Base-by-base conservation (phyloP, 2,329 filamentous ascomycete species). In the Scleromitrula shiraiana region DNA sequence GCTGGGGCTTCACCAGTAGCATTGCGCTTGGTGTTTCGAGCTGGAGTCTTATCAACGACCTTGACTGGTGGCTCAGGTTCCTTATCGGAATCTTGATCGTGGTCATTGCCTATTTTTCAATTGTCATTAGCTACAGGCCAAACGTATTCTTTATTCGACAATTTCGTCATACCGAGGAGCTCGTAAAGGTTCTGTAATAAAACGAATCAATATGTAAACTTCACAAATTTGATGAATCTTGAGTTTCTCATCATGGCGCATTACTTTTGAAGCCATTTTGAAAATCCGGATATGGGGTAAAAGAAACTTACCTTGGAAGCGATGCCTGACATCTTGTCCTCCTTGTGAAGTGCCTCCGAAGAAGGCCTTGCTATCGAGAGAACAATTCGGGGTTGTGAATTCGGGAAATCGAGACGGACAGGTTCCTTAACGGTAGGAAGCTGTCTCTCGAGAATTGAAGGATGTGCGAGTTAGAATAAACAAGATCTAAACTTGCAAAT, bases 171-270 rank as follows among this genome's bases (percentile, higher is more conserved):
- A 97, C 93, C 91, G 80, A 98, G 88, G 76, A 95, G 84, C 80
- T 93, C 91, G 80, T 87, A 97, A 67, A 87, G 83, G 80, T 98
- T 98, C 93, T 97, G 64, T 60, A 57, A 56, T 59, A 41, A 49
- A 53, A 46, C 40, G 53, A 52, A 60, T 75, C 60, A 76, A 70
- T 60, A 26, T 24, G 35, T 39, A 17, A 30, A n/a, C 32, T 46
- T 33, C 50, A 53, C 32, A 53, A 56, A 52, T 47, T 23, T 23
- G 12, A 41, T 17, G 8, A 49, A 46, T 30, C 27, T 41, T 38
- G 35, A 26, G 15, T 35, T 24, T 32, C 38, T 35, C 36, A 22
- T 24, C 48, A 32, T 35, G 41, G 53, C 53, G 50, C 48, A 44
- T 39, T 23, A 30, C 27, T 19, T 26, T 32, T 50, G 35, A 52